Base-by-base conservation (phyloP, 768 basidiomycete genomes). In the Kwoniella sp. region DNA sequence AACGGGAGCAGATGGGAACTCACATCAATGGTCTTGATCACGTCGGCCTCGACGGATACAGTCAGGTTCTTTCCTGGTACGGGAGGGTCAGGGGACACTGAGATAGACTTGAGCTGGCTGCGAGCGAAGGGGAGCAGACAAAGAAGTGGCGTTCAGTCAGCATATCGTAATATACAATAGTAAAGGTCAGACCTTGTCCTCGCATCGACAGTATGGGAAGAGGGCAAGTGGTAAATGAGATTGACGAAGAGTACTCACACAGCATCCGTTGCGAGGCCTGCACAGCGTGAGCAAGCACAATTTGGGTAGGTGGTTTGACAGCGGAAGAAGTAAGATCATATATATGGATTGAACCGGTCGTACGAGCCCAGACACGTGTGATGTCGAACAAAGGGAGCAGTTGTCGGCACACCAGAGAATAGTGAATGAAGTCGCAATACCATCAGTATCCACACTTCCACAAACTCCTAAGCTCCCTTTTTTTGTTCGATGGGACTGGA, bases 41-140 rank as follows among this genome's bases (percentile, higher is more conserved):
- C 90, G 2, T 72, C 75, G 2, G 88, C 95, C 5, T 83, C 83
- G 20, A 90, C 94, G 3, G 82, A 88, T 67, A 99, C 89, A n/a
- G 92, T 94, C 73, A 99, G 82, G 71, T 92, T 85, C 75, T 91
- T 72, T 3, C 96, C 96, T 3, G 93, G 91, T 72, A 87, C 78
- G 1, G 96, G 96, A 31, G 95, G 94, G 74, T 97, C 92, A 0
- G 96, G 96, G 17, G 82, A 85, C 41, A 97, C 83, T 1, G 76
- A 61, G 62, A 97, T 88, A n/a, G 86, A 88, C 22, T 90, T 74
- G 58, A 97, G 82, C 70, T 89, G 85, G 63, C 78, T 79, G 54
- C 12, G n/a, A 25, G 26, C 15, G n/a, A 5, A 25, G 22, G 20
- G 28, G 7, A 13, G 34, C 34, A 37, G 13, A 7, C 7, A 37